Percentiles rank a stretch among this genome's conserved stretches.
Conservation (phyloP, 2,329 filamentous ascomycete genomes). For the Madurella fahalii region DNA sequence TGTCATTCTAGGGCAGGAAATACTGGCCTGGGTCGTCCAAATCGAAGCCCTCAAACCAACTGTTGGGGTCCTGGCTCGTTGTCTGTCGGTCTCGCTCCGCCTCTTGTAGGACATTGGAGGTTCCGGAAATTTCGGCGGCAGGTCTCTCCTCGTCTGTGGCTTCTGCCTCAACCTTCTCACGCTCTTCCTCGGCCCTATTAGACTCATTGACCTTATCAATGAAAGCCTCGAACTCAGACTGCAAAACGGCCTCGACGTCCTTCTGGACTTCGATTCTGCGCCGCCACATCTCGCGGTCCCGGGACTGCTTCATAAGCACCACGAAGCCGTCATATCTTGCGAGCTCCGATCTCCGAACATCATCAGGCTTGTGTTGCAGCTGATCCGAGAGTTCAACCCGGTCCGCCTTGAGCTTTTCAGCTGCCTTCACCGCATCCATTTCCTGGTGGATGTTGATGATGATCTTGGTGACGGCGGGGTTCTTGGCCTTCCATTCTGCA, state of each 20-base stretch:
- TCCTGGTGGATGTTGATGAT: conserved; percentile 7
- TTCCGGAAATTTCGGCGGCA: not conserved
- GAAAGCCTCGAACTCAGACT: not conserved
- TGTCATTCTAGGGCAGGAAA: conserved; percentile 13
- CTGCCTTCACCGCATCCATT: not conserved
- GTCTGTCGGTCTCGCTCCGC: not conserved
- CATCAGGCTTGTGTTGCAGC: not conserved
- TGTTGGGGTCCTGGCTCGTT: not conserved
- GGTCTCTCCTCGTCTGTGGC: not conserved
- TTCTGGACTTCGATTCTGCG: not conserved
- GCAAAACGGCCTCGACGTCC: conserved; percentile 1
- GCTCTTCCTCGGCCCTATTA: not conserved
- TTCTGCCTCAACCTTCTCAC: not conserved
- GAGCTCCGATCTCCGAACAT: not conserved
- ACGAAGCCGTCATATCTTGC: not conserved
- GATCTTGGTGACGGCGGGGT: conserved; percentile 4
- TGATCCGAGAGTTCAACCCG: not conserved
- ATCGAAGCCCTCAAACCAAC: not conserved
- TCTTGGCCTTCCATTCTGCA: not conserved
- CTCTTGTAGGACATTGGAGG: not conserved
- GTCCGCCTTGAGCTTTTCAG: not conserved
- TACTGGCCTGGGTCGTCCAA: conserved; percentile 4
- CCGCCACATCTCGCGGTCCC: conserved; percentile 9
- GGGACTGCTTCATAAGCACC: conserved; percentile 4
- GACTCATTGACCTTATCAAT: not conserved